These are phyloP conservation scores for Apophysomyces trapeziformis DNA, from an alignment of 371 early-diverging fungal genomes.

Conservation along the genomic window DNA sequence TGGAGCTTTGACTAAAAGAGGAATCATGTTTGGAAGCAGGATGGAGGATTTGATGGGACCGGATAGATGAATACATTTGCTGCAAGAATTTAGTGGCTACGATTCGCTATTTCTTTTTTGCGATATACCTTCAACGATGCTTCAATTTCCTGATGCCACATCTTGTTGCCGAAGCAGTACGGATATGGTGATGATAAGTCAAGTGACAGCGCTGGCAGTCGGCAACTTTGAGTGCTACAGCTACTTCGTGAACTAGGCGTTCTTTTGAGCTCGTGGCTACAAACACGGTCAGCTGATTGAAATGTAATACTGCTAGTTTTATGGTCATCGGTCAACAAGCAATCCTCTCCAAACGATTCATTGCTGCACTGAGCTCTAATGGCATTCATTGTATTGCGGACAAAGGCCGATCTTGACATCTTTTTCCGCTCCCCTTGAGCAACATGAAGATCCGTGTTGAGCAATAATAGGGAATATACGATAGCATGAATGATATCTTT, in stretches of 20 bases:
- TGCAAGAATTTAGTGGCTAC: slow-evolving; percentile 15
- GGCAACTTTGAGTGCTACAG: slow-evolving; percentile 13
- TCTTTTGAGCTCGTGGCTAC: slow-evolving; percentile 16
- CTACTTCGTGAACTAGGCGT: slow-evolving; percentile 22
- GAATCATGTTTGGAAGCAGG: slow-evolving; percentile 34
- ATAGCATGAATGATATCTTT: slow-evolving; percentile 84
- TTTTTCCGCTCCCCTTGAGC: slow-evolving; percentile 70
- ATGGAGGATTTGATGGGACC: slow-evolving; percentile 64
- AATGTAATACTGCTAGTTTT: slow-evolving; percentile 24
- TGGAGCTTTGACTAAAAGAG: slow-evolving; percentile 5
- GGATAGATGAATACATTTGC: slow-evolving; percentile 71
- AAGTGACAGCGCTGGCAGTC: slow-evolving; percentile 6
- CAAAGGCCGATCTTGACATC: slow-evolving; percentile 68
- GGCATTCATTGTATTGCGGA: slow-evolving; percentile 63
- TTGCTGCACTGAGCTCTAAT: slow-evolving; percentile 47
- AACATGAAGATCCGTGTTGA: slow-evolving; percentile 93
- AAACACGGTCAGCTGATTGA: slow-evolving; percentile 15
- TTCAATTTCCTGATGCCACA: slow-evolving; percentile 48
- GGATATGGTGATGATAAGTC: background rate
- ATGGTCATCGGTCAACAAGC: slow-evolving; percentile 11
- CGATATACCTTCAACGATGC: slow-evolving; percentile 33
- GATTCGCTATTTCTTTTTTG: background rate
- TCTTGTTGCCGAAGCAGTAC: slow-evolving; percentile 18
- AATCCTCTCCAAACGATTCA: slow-evolving; percentile 11
- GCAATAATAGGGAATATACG: slow-evolving; percentile 82